phyloP scores from a whole-genome alignment of 495 filamentous ascomycete genomes.

The Astrothelium macrocarpum region DNA sequence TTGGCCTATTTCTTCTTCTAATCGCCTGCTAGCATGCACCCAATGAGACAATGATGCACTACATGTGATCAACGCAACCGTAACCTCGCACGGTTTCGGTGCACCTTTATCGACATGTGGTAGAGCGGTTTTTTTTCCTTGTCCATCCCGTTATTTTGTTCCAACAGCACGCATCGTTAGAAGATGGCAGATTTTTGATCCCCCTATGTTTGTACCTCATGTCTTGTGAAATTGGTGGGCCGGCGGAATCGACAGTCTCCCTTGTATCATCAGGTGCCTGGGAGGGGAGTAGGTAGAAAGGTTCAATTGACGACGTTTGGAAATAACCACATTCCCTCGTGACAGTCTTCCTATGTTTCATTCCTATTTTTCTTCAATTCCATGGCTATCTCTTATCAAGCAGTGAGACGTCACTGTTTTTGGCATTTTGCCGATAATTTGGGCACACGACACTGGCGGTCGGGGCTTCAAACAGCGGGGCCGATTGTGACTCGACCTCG shows the following conservation, averaged over 20 bases:
- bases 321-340: background rate
- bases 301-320: constrained; percentile 5
- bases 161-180: background rate
- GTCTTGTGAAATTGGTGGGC: background rate
- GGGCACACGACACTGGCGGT: background rate
- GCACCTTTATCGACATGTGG: background rate
- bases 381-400: too few relatives aligned
- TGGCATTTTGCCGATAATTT: background rate
- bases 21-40: too few relatives aligned
- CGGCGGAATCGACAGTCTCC: background rate
- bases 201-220: background rate
- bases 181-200: background rate
- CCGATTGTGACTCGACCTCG: background rate
- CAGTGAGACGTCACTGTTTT: background rate
- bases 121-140: background rate
- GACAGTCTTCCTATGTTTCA: background rate
- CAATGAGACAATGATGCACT: too few relatives aligned
- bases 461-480: background rate
- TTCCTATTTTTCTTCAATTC: background rate
- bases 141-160: background rate
- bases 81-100: background rate
- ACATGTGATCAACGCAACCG: background rate
- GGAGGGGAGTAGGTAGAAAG: background rate
- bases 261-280: background rate
- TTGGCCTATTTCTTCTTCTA: constrained; percentile 93